Percentiles rank a stretch among this genome's conserved stretches.
phyloP scores from a whole-genome alignment of 768 basidiomycete species.

The Daedalea quercina region DNA sequence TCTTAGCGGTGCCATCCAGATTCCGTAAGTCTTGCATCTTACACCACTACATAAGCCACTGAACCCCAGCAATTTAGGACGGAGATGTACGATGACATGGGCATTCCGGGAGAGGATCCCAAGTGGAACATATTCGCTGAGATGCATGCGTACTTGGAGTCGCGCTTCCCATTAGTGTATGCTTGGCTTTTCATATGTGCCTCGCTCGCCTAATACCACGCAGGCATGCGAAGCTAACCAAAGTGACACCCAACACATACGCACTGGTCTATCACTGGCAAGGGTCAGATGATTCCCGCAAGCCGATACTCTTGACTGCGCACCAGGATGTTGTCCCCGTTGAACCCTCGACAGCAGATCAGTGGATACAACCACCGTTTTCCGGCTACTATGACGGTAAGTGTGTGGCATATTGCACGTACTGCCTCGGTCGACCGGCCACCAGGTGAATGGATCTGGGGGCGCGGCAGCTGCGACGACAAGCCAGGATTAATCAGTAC shows the following conservation, averaged over 20 bases:
- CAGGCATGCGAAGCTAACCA: slow-evolving; percentile 31
- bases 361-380: slow-evolving; percentile 45
- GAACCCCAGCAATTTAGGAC: slow-evolving; percentile 27
- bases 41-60: background rate
- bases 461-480: slow-evolving; percentile 29
- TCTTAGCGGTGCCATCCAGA: slow-evolving; percentile 18
- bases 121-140: slow-evolving; percentile 33
- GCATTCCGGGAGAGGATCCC: slow-evolving; percentile 37
- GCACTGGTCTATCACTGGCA: slow-evolving; percentile 56
- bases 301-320: slow-evolving; percentile 47
- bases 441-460: slow-evolving; percentile 26
- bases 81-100: slow-evolving; percentile 42
- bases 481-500: slow-evolving; percentile 27
- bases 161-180: slow-evolving; percentile 58
- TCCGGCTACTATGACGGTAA: slow-evolving; percentile 37
- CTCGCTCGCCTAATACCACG: background rate
- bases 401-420: background rate
- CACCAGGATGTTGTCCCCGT: slow-evolving; percentile 55
- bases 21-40: slow-evolving; percentile 27
- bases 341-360: slow-evolving; percentile 31
- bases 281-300: slow-evolving; percentile 38
- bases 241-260: slow-evolving; percentile 54
- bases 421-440: background rate
- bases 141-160: slow-evolving; percentile 33
- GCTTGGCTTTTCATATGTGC: slow-evolving; percentile 8